Evolutionary conservation across 1,139 yeast genomes (phyloP).

Genomic region (Torulaspora pretoriensis): DNA sequence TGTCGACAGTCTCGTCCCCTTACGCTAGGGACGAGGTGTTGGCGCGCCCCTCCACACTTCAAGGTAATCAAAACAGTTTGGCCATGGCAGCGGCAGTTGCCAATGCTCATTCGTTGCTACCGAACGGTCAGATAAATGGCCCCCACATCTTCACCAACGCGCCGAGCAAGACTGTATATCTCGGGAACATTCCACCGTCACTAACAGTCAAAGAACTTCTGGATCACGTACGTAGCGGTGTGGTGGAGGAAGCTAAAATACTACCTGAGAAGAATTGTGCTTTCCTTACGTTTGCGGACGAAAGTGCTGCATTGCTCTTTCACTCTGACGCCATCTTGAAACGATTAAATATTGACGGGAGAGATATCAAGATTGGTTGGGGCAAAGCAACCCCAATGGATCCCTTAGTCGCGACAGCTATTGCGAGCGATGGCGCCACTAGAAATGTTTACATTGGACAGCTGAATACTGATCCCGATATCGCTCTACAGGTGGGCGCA

Average conservation of each 20-base stretch:
- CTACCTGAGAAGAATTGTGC: conserved; percentile 54
- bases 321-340: conserved; percentile 56
- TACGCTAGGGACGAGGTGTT: conserved; percentile 9
- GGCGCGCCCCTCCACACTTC: conserved; percentile 4
- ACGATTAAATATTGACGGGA: conserved; percentile 47
- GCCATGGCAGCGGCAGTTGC: conserved; percentile 24
- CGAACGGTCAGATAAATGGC: conserved; percentile 21
- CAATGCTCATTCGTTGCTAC: conserved; percentile 23
- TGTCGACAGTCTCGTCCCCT: conserved; percentile 16
- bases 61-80: conserved; percentile 9
- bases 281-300: conserved; percentile 51
- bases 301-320: conserved; percentile 50
- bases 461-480: conserved; percentile 36
- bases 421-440: conserved; percentile 84
- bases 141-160: conserved; percentile 42
- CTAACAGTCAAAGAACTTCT: conserved; percentile 76
- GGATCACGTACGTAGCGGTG: conserved; percentile 88
- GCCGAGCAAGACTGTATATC: conserved; percentile 81
- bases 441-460: conserved; percentile 84
- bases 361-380: conserved; percentile 69
- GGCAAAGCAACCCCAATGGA: conserved; percentile 66
- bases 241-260: conserved; percentile 65
- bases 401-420: conserved; percentile 66
- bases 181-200: conserved; percentile 85
- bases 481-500: conserved; percentile 17